A percentile compares a stretch with the other conserved stretches of the same genome.
phyloP scores from a whole-genome alignment of 441 rosid species.

The Eutrema salsugineum region DNA sequence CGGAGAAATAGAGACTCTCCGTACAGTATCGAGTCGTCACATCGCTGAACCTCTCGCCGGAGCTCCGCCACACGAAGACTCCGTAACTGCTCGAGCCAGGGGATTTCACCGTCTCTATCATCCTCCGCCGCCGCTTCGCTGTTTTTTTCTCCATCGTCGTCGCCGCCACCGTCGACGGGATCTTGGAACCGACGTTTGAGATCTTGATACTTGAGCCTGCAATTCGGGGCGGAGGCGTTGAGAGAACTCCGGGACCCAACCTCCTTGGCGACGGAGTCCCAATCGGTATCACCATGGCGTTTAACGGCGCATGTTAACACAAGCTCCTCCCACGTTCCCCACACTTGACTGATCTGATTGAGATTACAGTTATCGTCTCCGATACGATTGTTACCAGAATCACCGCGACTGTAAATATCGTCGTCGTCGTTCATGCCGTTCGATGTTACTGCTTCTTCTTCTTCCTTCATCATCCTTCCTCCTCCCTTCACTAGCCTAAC shows the following conservation, averaged over 20 bases:
- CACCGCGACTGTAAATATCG: constrained; percentile 9
- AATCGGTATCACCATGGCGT: constrained; percentile 52
- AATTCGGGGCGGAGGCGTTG: constrained; percentile 39
- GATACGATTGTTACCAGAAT: constrained; percentile 7
- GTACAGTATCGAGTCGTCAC: constrained; percentile 57
- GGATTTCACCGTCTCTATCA: constrained; percentile 24
- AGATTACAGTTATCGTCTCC: constrained; percentile 12
- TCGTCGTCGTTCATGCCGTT: constrained; percentile 26
- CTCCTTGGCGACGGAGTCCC: constrained; percentile 59
- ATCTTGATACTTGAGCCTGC: constrained; percentile 47
- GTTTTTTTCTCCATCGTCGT: not conserved
- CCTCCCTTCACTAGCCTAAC: constrained; percentile 5
- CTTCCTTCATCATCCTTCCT: not conserved
- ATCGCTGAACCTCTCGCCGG: constrained; percentile 50
- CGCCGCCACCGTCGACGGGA: constrained; percentile 14
- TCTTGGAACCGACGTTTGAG: constrained; percentile 51
- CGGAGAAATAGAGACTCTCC: constrained; percentile 16
- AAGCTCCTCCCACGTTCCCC: constrained; percentile 76
- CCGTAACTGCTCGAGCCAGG: constrained; percentile 61
- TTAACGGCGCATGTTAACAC: constrained; percentile 61
- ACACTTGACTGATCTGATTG: constrained; percentile 21
- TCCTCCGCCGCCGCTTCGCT: not conserved
- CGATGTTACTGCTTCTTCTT: constrained; percentile 1
- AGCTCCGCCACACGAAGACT: constrained; percentile 53
- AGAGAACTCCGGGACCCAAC: constrained; percentile 37